Base-by-base conservation (phyloP, 2,329 filamentous ascomycete species). In the Hypoxylon sp. region DNA sequence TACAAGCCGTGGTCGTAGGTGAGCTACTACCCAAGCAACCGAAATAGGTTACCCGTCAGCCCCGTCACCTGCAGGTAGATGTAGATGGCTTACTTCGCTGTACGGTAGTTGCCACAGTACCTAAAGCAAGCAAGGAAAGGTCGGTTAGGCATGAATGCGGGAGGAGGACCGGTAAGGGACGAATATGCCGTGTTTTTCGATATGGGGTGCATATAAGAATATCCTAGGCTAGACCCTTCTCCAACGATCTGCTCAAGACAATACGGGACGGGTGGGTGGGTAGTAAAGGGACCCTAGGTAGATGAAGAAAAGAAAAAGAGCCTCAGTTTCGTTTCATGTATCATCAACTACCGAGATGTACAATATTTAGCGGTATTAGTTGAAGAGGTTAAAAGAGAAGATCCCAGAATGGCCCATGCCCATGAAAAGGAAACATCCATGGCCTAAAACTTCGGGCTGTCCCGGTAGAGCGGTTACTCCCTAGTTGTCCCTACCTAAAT, bases 321-420 rank as follows among this genome's bases (percentile, higher is more conserved):
- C 47, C 64, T 54, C 59, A 42, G 39, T 54, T 55, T 63, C 35
- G 39, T 54, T 46, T 29, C 54, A 29, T 48, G 50, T 67, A 59
- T 63, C 50, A 63, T 60, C 55, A 66, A 67, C 63, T 67, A 53
- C 63, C 67, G 63, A 64, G 67, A 44, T 63, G 2, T 31, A 31
- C 6, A 9, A 22, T 33, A 17, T 57, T 57, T n/a, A 14, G 11
- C 17, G 26, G 33, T 62, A 33, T 52, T 60, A 55, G 24, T 55
- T 17, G 19, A 24, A 5, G 46, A 46, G 14, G 46, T 50, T 22
- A 24, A 54, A 35, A 39, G 54, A 35, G 48, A 63, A 42, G 11
- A 35, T 3, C 42, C 52, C 17, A 29, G 42, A 24, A 57, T 10
- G 10, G 3, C 8, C 14, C 8, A 42, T 11, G 26, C 35, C 22